Evolutionary conservation across 2,329 filamentous ascomycete genomes (phyloP), one percentile per base, ranked within the genome.

Genomic region (Trichoderma sp.): DNA sequence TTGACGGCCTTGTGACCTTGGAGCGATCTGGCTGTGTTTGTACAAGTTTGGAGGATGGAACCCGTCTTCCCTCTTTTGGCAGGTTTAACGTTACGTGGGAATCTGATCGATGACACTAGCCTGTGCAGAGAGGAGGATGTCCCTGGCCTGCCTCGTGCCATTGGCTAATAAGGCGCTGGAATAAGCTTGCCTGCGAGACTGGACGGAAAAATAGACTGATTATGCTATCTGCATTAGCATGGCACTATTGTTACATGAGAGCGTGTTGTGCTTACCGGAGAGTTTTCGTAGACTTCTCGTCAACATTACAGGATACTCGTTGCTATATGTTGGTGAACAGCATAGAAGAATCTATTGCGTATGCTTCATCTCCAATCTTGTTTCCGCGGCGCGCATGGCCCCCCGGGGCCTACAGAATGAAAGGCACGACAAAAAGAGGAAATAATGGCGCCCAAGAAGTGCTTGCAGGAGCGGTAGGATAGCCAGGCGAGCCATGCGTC

Each of bases 1-100:
- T 59, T 49, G 63, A 6, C 29, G 63, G 33, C 63, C 63, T 52
- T 59, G 63, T 67, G 63, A 67, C 63, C 49, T n/a, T 57, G 43
- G 19, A 62, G 59, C 60, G 60, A 63, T 63, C 60, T 53, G 60
- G 31, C 49, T 64, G 61, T 53, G 60, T 21, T 35, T 64, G 61
- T 55, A 33, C 52, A 27, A 52, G 53, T 37, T 43, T 24, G 24
- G 62, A 63, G 53, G n/a, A 40, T 58, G 63, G 53, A 52, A 29
- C 40, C 61, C 49, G 61, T 64, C 49, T 35, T 64, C 35, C 53
- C 40, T 27, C 37, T 59, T 58, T 27, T 67, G 63, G 63, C 43
- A 67, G 24, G 16, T 63, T 52, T 67, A 67, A 59, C 63, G 63
- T 67, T 67, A 59, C 63, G 40, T 67, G 63, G 55, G 33, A 43